Conservation (phyloP, 805 yeast species). For the Spathaspora hagerdaliae region DNA sequence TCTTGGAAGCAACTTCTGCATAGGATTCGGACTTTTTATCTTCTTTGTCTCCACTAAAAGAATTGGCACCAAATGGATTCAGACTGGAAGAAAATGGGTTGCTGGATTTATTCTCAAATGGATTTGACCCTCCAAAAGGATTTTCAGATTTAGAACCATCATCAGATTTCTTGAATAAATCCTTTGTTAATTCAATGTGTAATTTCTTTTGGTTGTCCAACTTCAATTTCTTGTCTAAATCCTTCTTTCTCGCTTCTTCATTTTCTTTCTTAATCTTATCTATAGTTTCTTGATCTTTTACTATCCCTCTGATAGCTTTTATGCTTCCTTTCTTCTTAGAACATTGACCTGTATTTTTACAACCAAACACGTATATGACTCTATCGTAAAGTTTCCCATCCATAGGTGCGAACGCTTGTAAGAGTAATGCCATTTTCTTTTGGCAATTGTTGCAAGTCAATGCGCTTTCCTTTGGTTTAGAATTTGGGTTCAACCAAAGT, state of each 20-base stretch:
- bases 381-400: constrained; percentile 74
- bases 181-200: constrained; percentile 37
- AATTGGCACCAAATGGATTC: constrained; percentile 16
- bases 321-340: constrained; percentile 66
- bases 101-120: constrained; percentile 15
- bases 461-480: constrained; percentile 51
- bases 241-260: constrained; percentile 22
- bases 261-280: constrained; percentile 34
- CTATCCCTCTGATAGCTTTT: constrained; percentile 73
- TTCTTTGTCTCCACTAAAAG: constrained; percentile 24
- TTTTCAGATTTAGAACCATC: constrained; percentile 28
- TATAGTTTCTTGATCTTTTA: constrained; percentile 52
- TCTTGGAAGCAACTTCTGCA: constrained; percentile 18
- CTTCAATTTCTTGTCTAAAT: constrained; percentile 37
- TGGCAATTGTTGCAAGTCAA: constrained; percentile 66
- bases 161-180: constrained; percentile 21
- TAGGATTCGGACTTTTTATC: constrained; percentile 12
- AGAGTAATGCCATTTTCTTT: constrained; percentile 56
- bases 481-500: constrained; percentile 60
- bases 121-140: constrained; percentile 33
- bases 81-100: neutral
- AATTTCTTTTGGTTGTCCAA: constrained; percentile 42
- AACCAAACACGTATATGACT: constrained; percentile 74
- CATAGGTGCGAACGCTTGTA: constrained; percentile 80
- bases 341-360: constrained; percentile 55